A percentile compares a stretch with the other conserved stretches of the same genome.
phyloP scores from a whole-genome alignment of 148 eudicot genomes.

The Rhododendron molle region DNA sequence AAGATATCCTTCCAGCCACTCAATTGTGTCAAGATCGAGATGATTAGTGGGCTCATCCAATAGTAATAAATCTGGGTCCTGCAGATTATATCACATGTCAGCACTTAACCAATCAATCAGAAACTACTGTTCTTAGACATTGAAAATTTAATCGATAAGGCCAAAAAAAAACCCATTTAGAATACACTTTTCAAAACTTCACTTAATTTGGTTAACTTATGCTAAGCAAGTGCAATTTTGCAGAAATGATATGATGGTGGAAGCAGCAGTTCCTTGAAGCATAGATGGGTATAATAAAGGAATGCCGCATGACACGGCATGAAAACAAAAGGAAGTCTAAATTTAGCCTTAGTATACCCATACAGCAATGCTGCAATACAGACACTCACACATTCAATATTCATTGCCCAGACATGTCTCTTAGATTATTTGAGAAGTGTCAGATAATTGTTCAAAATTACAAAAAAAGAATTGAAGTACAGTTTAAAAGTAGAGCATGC shows the following conservation, averaged over 20 bases:
- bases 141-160: too few relatives aligned
- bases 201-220: background rate
- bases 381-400: background rate
- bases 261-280: background rate
- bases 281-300: background rate
- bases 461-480: background rate
- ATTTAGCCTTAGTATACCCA: background rate
- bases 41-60: conserved; percentile 99
- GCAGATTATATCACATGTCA: conserved; percentile 20
- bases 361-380: background rate
- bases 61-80: conserved; percentile 91
- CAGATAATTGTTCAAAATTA: background rate
- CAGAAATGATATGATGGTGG: background rate
- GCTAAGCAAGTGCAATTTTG: background rate
- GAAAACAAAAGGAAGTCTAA: background rate
- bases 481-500: background rate
- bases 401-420: background rate
- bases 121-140: background rate
- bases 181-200: background rate
- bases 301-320: background rate
- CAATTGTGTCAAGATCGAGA: conserved; percentile 95
- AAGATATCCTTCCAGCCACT: conserved; percentile 95
- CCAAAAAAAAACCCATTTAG: background rate
- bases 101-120: background rate
- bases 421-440: background rate